Evolutionary conservation across 1,284 basidiomycete genomes (phyloP), one percentile per base, ranked within the genome.

Genomic region (Phellopilus nigrolimitatus): DNA sequence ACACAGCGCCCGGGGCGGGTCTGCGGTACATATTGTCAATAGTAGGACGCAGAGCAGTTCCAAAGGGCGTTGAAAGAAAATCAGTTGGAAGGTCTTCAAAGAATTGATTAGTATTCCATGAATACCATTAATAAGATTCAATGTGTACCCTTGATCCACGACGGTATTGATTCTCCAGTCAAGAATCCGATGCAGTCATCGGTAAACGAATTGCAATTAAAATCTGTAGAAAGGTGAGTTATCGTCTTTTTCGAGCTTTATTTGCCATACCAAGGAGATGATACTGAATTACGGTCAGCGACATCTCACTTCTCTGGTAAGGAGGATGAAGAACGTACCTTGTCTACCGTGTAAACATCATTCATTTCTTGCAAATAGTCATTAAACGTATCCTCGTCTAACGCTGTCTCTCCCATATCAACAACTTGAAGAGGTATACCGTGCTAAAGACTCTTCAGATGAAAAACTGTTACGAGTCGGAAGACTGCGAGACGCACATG

Each of bases 141-240:
- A 24, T 51, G 37, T 60, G 41, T 51, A 79, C 87, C 82, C 70
- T 77, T 87, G 56, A 95, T 90, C 71, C 82, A 91, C 1, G 74
- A 60, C 3, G 92, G 91, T 56, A 94, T 88, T 19, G 80, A 80
- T 2, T 74, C 72, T 17, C 91, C 90, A 0, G 89, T 93, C 45
- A 95, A 68, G 63, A 95, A 92, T 1, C 86, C 91, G 28, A 91
- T 69, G 47, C 83, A 82, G 58, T 95, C 92, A 54, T 88, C 89
- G 0, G 91, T 92, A 60, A 97, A 97, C 1, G 88, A 87, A 65
- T 95, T 95, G 66, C 91, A 95, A 59, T 91, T 91, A 58, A 90
- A 90, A 42, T 91, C 88, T 88, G 54, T 15, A 15, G n/a, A 17
- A n/a, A 17, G 5, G 15, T 37, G 12, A 37, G 34, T 33, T n/a